phyloP scores from a whole-genome alignment of 768 basidiomycete genomes.

The Termitomyces sp. region DNA sequence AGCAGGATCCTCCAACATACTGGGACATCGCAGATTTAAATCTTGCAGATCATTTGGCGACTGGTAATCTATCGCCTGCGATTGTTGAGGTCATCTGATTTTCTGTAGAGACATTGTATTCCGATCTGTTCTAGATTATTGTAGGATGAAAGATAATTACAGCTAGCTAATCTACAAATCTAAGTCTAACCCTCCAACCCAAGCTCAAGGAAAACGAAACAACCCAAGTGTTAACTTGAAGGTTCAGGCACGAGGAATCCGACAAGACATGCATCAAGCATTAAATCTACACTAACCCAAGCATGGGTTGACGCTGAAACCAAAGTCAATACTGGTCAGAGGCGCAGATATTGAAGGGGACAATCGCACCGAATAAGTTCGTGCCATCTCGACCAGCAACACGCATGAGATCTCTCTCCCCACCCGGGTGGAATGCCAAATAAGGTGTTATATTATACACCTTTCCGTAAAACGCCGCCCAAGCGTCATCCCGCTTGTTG shows the following conservation, averaged over 20 bases:
- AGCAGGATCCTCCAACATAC: background rate
- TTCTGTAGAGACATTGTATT: background rate
- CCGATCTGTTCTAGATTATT: background rate
- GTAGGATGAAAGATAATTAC: background rate
- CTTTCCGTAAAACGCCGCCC: constrained; percentile 88
- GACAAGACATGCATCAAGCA: constrained; percentile 90
- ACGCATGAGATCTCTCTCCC: constrained; percentile 90
- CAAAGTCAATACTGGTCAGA: background rate
- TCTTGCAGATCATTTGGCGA: background rate
- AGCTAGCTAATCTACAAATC: background rate
- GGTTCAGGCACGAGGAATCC: constrained; percentile 83
- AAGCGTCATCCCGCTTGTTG: constrained; percentile 82
- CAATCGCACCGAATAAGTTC: constrained; percentile 78
- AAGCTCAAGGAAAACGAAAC: background rate
- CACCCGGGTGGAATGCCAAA: constrained; percentile 89
- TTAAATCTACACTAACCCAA: constrained; percentile 96
- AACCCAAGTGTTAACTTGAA: constrained; percentile 11
- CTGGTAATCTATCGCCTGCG: background rate
- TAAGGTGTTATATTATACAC: constrained; percentile 97
- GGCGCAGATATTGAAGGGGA: background rate
- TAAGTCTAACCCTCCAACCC: background rate
- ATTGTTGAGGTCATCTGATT: constrained; percentile 3
- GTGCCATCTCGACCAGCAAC: constrained; percentile 95
- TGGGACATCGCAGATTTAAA: constrained; percentile 5
- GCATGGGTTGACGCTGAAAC: constrained; percentile 79